phyloP scores from a whole-genome alignment of 208 protist genomes.

The Leptomonas seymouri region DNA sequence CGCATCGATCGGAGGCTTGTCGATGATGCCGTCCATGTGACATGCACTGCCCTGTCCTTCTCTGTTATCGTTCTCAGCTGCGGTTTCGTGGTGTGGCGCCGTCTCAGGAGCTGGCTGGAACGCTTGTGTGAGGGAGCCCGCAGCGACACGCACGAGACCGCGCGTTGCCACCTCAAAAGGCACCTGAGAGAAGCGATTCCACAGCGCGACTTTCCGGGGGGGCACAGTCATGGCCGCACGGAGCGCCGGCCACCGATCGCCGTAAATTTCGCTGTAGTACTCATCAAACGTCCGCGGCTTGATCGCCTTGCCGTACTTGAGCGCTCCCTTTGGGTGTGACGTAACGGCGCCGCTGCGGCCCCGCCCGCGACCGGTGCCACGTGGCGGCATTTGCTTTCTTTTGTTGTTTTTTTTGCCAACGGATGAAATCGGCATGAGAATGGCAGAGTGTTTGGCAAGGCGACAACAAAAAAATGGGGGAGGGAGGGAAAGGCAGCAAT shows the following conservation, averaged over 20 bases:
- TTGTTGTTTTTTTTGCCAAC: too few relatives aligned
- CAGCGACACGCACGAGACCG: constrained; percentile 58
- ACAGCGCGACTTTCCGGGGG: constrained; percentile 69
- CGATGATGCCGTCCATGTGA: constrained; percentile 24
- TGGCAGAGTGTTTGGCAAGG: too few relatives aligned
- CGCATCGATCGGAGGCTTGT: constrained; percentile 57
- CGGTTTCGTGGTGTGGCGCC: not conserved
- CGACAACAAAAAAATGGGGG: too few relatives aligned
- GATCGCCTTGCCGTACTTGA: constrained; percentile 4
- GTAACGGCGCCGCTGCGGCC: constrained; percentile 13
- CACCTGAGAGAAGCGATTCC: constrained; percentile 84
- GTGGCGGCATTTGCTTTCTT: constrained; percentile 16
- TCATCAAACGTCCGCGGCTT: constrained; percentile 54
- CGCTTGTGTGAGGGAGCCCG: constrained; percentile 45
- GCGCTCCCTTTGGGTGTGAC: constrained; percentile 7
- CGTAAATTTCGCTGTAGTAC: constrained; percentile 73
- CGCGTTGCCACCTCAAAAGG: constrained; percentile 59
- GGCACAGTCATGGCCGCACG: constrained; percentile 44
- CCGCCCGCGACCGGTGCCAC: constrained; percentile 8
- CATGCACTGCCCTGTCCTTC: not conserved
- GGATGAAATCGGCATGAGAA: too few relatives aligned
- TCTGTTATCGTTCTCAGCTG: not conserved
- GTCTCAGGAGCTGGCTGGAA: constrained; percentile 22
- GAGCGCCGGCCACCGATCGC: constrained; percentile 72
- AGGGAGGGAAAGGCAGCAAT: too few relatives aligned